Evolutionary conservation across 1,139 yeast genomes (phyloP).

Genomic region (Yamadazyma diospyri): DNA sequence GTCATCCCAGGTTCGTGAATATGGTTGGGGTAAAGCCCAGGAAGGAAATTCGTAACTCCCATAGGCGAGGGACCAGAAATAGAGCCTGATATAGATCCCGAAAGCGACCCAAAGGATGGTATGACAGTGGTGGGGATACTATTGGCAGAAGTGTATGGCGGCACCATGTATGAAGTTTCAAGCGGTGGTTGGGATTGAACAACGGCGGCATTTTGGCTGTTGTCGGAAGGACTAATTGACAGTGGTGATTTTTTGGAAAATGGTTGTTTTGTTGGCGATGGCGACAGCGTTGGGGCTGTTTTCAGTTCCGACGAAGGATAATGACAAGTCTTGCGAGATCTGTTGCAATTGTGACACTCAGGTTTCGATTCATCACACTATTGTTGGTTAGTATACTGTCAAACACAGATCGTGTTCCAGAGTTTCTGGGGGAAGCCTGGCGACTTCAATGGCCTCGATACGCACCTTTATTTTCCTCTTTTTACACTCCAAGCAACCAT

Average conservation of each 20-base stretch:
- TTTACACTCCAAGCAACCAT: slow-evolving; percentile 17
- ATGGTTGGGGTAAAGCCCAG: background rate
- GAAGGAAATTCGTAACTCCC: background rate
- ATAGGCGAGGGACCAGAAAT: background rate
- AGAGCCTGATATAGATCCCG: slow-evolving; percentile 3
- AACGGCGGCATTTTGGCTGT: background rate
- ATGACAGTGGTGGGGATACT: slow-evolving; percentile 1
- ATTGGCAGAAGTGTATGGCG: background rate
- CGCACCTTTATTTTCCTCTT: slow-evolving; percentile 17
- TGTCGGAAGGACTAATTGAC: slow-evolving; percentile 1
- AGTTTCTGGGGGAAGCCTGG: too few species aligned
- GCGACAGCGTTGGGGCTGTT: too few species aligned
- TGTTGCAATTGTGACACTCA: slow-evolving; percentile 13
- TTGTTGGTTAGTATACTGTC: slow-evolving; percentile 7
- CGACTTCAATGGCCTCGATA: too few species aligned
- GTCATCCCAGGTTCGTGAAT: too few species aligned
- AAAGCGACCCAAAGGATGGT: slow-evolving; percentile 4
- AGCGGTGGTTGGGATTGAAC: background rate
- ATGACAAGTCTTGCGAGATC: slow-evolving; percentile 8
- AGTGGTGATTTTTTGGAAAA: background rate
- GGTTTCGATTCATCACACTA: slow-evolving; percentile 18
- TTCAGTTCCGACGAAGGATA: too few species aligned
- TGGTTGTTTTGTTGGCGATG: too few species aligned
- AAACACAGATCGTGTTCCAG: too few species aligned
- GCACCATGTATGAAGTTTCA: too few species aligned